Base-by-base conservation (phyloP, 1,284 basidiomycete species). In the Irpex sp. region DNA sequence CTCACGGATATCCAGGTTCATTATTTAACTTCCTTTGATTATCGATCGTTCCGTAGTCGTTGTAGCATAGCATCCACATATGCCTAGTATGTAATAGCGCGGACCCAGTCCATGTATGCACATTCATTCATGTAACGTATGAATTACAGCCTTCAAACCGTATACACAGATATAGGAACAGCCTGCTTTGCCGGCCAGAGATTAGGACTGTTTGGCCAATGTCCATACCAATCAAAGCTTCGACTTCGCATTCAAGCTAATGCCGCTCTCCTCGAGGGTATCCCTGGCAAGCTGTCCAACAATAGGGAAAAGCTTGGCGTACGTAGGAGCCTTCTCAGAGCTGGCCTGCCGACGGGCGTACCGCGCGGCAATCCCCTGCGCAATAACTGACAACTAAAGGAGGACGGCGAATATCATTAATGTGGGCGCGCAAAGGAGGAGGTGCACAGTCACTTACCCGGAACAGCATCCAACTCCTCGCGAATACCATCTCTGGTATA, bases 291-390 rank as follows among this genome's bases (percentile, higher is more conserved):
- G 72, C 39, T 75, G 71, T 12, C 90, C 91, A 58, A 90, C 75
- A 14, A 86, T 65, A 36, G 85, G 86, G 73, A 94, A 93, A 10
- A 81, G 71, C 6, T 73, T 69, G 3, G 74, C 75, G 62, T 90
- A 82, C 28, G 82, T 67, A 47, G 79, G 75, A 2, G 93, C 93
- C 45, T 79, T 77, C 64, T 93, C 94, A 0, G 90, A 93, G 68
- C 88, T 93, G 0, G 94, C 94, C 75, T 96, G 94, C 7, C 92
- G 85, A 54, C 87, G 81, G 0, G 93, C 91, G 57, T 84, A 85
- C 14, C 96, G 84, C 4, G 96, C 96, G 1, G 95, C 93, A 63
- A 98, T 96, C 3, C 96, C 96, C 75, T 98, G 96, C 0, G 85
- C 79, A 67, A 98, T 98, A 63, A 98, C 85, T 0, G 93, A 84